These are phyloP conservation scores for Colletotrichum sp. DNA, from an alignment of 2,329 filamentous ascomycete genomes.

Conservation along the genomic window DNA sequence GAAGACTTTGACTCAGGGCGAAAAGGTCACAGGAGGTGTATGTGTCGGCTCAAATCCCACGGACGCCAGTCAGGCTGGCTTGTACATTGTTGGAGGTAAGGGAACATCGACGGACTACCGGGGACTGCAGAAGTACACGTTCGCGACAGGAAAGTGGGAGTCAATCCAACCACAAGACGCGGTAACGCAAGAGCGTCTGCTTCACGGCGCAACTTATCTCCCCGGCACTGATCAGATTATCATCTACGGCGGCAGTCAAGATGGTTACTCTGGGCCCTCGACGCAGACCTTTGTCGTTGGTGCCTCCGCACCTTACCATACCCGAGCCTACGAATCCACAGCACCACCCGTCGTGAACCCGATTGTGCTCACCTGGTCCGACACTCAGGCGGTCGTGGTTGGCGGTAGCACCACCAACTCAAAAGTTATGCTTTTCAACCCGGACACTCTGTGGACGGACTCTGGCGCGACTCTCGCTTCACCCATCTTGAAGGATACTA, in stretches of 20 bases:
- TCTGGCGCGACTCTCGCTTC: constrained; percentile 68
- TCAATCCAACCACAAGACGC: constrained; percentile 46
- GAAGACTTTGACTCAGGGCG: constrained; percentile 68
- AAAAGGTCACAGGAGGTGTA: constrained; percentile 73
- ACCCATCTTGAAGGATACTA: constrained; percentile 63
- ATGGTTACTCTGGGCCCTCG: constrained; percentile 62
- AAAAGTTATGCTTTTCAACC: constrained; percentile 75
- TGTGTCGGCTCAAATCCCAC: constrained; percentile 76
- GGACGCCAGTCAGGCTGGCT: constrained; percentile 62
- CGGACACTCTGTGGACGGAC: constrained; percentile 67
- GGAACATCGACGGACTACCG: constrained; percentile 60
- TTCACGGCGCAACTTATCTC: constrained; percentile 80
- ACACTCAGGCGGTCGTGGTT: constrained; percentile 73
- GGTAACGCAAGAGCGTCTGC: constrained; percentile 71
- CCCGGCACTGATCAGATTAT: constrained; percentile 73
- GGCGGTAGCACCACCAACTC: constrained; percentile 73
- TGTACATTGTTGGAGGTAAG: constrained; percentile 84
- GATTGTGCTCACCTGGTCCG: constrained; percentile 76
- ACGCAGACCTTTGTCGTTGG: constrained; percentile 78
- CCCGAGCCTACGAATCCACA: constrained; percentile 62
- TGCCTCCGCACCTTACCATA: constrained; percentile 67
- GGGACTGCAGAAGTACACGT: constrained; percentile 75
- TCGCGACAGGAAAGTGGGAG: constrained; percentile 58
- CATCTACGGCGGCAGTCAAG: constrained; percentile 78
- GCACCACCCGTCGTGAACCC: constrained; percentile 71